phyloP scores from a whole-genome alignment of 495 filamentous ascomycete species.

The Penicillium atrosanguineum region DNA sequence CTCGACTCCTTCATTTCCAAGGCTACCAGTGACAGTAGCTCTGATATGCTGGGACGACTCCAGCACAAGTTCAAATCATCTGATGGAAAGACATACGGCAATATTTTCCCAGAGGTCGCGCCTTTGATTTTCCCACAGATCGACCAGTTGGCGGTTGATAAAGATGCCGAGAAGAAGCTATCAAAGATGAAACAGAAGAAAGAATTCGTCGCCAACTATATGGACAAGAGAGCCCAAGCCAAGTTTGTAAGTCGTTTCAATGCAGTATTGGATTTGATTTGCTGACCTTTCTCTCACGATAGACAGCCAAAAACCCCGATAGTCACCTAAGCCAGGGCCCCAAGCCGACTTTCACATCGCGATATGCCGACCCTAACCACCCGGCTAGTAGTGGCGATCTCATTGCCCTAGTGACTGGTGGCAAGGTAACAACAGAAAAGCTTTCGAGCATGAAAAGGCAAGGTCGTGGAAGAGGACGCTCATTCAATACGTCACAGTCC shows the following conservation, averaged over 20 bases:
- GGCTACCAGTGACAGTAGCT: conserved; percentile 9
- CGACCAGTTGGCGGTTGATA: conserved; percentile 35
- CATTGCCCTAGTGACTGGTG: conserved; percentile 42
- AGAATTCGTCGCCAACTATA: conserved; percentile 51
- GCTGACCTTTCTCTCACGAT: background rate
- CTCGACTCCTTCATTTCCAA: conserved; percentile 29
- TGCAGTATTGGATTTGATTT: background rate
- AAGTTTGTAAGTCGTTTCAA: conserved; percentile 55
- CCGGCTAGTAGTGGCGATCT: conserved; percentile 39
- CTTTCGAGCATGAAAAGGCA: conserved; percentile 7
- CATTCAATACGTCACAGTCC: no score
- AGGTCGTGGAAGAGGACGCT: background rate
- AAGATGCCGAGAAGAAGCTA: conserved; percentile 32
- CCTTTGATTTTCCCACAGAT: conserved; percentile 55
- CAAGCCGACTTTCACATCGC: conserved; percentile 40
- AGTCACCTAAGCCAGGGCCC: conserved; percentile 24
- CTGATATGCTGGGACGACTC: conserved; percentile 17
- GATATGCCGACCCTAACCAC: conserved; percentile 55
- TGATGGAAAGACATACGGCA: conserved; percentile 46
- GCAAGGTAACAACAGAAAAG: conserved; percentile 24
- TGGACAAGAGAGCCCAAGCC: conserved; percentile 50
- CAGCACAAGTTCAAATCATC: conserved; percentile 40
- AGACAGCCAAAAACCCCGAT: conserved; percentile 25
- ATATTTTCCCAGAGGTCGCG: conserved; percentile 50
- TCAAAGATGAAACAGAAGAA: conserved; percentile 33